Percentiles rank a stretch among this genome's conserved stretches.
phyloP scores from a whole-genome alignment of 768 basidiomycete species.

The Boletales sp. region DNA sequence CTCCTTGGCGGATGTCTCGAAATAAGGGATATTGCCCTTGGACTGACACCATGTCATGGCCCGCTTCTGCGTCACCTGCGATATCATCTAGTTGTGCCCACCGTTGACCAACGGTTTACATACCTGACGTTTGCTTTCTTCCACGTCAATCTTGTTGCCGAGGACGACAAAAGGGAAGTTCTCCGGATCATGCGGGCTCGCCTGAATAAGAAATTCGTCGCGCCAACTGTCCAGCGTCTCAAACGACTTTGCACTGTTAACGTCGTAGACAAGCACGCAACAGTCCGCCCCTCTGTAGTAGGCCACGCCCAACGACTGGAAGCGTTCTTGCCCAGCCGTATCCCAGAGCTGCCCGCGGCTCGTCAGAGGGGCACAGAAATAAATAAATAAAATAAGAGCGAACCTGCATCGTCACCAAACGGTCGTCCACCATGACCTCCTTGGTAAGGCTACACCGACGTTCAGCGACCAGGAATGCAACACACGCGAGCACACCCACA shows the following conservation, averaged over 20 bases:
- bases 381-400: conserved; percentile 14
- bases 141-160: conserved; percentile 99
- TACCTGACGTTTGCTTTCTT: conserved; percentile 97
- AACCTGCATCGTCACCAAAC: conserved; percentile 98
- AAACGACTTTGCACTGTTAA: conserved; percentile 97
- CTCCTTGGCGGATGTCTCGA: conserved; percentile 99
- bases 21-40: conserved; percentile 99
- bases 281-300: conserved; percentile 99
- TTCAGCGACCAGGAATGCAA: conserved; percentile 6
- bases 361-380: conserved; percentile 1
- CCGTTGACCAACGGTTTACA: conserved; percentile 14
- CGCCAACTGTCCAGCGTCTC: conserved; percentile 99
- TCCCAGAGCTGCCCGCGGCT: conserved; percentile 83
- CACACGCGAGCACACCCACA: conserved; percentile 50
- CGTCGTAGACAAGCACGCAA: conserved; percentile 98
- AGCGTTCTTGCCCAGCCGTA: conserved; percentile 98
- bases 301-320: conserved; percentile 97
- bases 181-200: conserved; percentile 97
- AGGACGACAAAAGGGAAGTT: conserved; percentile 99
- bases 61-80: conserved; percentile 95
- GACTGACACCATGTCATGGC: conserved; percentile 99
- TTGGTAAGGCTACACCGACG: conserved; percentile 72
- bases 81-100: not conserved
- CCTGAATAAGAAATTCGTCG: conserved; percentile 98
- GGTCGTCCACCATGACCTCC: conserved; percentile 98